These are phyloP conservation scores for Sporothrix mexicana DNA, from an alignment of 2,329 filamentous ascomycete genomes.

Conservation along the genomic window DNA sequence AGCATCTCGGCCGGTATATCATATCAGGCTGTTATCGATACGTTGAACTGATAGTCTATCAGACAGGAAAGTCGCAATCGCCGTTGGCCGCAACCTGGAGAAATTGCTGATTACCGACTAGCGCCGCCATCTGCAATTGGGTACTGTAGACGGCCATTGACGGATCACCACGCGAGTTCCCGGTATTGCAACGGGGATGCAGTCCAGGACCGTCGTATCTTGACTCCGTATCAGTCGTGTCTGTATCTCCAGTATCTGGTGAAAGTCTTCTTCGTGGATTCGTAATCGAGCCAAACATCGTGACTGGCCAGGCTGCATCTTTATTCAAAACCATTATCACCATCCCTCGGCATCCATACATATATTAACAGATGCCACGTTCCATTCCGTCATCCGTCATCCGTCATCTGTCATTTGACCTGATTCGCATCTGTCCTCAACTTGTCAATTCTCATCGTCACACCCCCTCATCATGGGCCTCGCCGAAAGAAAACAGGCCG, in stretches of 20 bases:
- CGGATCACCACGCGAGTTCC: conserved; percentile 12
- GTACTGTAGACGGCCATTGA: not conserved
- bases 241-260: not conserved
- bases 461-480: not conserved
- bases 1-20: conserved; percentile 20
- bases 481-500: not conserved
- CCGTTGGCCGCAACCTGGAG: no score
- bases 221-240: not conserved
- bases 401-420: no score
- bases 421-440: not conserved
- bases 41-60: not conserved
- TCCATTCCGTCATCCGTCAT: no score
- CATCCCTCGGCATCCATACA: no score
- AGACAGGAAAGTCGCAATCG: no score
- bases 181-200: not conserved
- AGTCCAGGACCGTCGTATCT: no score
- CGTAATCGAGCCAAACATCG: not conserved
- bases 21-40: not conserved
- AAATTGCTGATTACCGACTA: not conserved
- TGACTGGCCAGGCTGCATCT: not conserved
- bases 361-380: no score
- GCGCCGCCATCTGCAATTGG: no score
- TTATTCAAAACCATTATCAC: not conserved
- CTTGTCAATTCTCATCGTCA: not conserved
- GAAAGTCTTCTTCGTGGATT: not conserved